Evolutionary conservation across 257 asterid species (phyloP).

Genomic region (Solanum ahanhuiri): DNA sequence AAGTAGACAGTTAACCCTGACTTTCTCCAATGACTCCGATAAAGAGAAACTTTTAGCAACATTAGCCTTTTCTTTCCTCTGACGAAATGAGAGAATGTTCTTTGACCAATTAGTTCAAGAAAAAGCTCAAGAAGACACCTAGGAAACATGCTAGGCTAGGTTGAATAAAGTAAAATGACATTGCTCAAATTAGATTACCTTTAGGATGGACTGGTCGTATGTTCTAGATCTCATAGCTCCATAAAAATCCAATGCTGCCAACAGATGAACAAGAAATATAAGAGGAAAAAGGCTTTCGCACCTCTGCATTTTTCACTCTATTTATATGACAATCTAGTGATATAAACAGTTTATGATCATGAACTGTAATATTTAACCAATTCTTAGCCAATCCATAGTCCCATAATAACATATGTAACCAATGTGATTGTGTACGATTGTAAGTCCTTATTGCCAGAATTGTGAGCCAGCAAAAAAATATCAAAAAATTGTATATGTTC

Average conservation of each 20-base stretch:
- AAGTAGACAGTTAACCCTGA: neutral
- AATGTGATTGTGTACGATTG: neutral
- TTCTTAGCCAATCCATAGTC: neutral
- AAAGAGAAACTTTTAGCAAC: neutral
- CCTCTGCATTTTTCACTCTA: neutral
- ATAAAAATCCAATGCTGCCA: slow-evolving; percentile 87
- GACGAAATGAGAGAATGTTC: neutral
- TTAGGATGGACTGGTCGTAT: slow-evolving; percentile 64
- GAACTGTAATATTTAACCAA: neutral
- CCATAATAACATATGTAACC: neutral
- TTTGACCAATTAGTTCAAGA: neutral
- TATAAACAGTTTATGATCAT: neutral
- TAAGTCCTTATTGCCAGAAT: neutral
- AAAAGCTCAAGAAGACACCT: neutral
- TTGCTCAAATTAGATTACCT: slow-evolving; percentile 29
- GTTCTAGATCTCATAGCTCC: slow-evolving; percentile 95
- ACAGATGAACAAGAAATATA: neutral
- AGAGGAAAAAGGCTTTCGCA: neutral
- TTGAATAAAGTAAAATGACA: neutral
- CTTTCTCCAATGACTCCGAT: neutral
- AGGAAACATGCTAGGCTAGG: neutral
- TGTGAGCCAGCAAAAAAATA: neutral
- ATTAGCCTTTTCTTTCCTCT: neutral
- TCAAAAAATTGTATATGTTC: neutral
- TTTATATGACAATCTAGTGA: neutral